Evolutionary conservation across 140 eudicot genomes (phyloP).

Genomic region (Cichorium intybus): DNA sequence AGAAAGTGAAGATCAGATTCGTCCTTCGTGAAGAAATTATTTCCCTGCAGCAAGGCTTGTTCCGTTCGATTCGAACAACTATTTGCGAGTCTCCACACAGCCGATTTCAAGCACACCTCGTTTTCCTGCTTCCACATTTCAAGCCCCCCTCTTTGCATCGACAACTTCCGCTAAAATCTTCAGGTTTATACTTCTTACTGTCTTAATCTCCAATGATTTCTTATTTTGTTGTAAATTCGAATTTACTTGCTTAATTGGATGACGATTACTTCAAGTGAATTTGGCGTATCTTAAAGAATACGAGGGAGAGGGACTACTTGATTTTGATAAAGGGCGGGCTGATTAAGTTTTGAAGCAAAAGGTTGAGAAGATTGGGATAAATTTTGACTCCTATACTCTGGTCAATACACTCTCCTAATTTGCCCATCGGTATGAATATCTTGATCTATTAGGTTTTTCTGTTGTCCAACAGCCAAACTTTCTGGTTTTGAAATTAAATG

Average conservation of each 20-base stretch:
- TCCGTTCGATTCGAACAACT: constrained; percentile 14
- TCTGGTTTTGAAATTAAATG: constrained; percentile 6
- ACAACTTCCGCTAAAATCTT: constrained; percentile 1
- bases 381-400: constrained; percentile 45
- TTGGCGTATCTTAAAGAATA: constrained; percentile 12
- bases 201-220: not conserved
- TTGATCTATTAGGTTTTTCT: not conserved
- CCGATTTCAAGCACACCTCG: not conserved
- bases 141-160: not conserved
- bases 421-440: constrained; percentile 57
- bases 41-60: constrained; percentile 12
- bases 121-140: constrained; percentile 5
- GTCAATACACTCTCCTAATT: constrained; percentile 40
- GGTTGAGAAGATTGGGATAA: constrained; percentile 47
- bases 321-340: constrained; percentile 9
- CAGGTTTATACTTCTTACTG: constrained; percentile 5
- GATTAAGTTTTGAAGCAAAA: constrained; percentile 39
- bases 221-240: not conserved
- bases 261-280: constrained; percentile 1
- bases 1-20: not conserved
- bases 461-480: not conserved
- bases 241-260: constrained; percentile 4
- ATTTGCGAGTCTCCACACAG: not conserved
- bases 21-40: constrained; percentile 8
- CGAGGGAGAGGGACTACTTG: constrained; percentile 22